A percentile compares a stretch with the other conserved stretches of the same genome.
phyloP scores from a whole-genome alignment of 306 rosid genomes.

The Vicia villosa region DNA sequence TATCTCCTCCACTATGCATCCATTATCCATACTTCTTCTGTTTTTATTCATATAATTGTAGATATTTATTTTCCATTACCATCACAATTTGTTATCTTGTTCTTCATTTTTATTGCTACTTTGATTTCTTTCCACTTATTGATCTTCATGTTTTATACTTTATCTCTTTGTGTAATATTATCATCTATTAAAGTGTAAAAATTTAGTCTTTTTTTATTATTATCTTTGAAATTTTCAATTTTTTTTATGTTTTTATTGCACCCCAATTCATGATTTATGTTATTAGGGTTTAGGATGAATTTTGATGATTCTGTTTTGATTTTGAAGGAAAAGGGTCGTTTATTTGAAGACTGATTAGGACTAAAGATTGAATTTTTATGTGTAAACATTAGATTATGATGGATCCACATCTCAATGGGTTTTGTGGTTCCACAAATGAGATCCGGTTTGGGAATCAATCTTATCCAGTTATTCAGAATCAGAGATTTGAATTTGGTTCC shows the following conservation, averaged over 20 bases:
- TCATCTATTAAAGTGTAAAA: neutral
- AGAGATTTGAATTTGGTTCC: slow-evolving; percentile 45
- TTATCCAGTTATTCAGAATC: slow-evolving; percentile 48
- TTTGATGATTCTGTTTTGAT: slow-evolving; percentile 33
- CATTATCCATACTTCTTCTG: neutral
- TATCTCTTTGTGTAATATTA: neutral
- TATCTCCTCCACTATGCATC: neutral
- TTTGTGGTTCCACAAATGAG: slow-evolving; percentile 48
- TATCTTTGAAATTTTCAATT: slow-evolving; percentile 7
- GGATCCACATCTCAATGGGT: slow-evolving; percentile 55
- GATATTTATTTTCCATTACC: slow-evolving; percentile 6
- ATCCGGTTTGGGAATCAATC: slow-evolving; percentile 49
- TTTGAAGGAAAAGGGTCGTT: slow-evolving; percentile 40
- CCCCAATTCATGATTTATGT: slow-evolving; percentile 27
- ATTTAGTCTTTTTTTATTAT: neutral
- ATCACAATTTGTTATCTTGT: neutral
- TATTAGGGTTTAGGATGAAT: slow-evolving; percentile 30
- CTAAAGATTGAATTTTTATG: slow-evolving; percentile 36
- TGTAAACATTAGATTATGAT: slow-evolving; percentile 28
- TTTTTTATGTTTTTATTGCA: neutral
- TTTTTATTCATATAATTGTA: neutral
- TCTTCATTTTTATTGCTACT: neutral
- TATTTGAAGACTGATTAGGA: slow-evolving; percentile 21
- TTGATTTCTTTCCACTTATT: neutral
- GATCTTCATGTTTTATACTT: slow-evolving; percentile 7